These are phyloP conservation scores for Geotrichum aggregatum DNA, from an alignment of 1,139 yeast species.

Conservation along the genomic window DNA sequence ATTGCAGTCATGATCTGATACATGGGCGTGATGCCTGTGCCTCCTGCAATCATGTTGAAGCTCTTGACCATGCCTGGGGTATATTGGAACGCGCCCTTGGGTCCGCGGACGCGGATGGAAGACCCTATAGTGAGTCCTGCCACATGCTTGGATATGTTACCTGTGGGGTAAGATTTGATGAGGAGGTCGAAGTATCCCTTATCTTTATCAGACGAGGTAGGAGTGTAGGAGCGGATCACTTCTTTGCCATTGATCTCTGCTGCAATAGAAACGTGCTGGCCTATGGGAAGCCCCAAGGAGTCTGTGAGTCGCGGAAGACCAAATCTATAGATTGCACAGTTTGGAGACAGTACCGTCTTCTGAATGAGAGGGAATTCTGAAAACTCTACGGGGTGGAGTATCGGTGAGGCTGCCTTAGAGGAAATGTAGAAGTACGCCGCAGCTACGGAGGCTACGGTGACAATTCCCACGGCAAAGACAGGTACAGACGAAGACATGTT, in stretches of 20 bases:
- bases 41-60: constrained; percentile 88
- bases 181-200: constrained; percentile 78
- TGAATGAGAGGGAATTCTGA: constrained; percentile 74
- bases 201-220: constrained; percentile 76
- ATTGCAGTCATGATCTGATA: constrained; percentile 80
- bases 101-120: constrained; percentile 71
- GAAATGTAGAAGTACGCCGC: constrained; percentile 13
- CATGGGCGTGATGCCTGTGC: constrained; percentile 92
- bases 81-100: constrained; percentile 83
- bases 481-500: constrained; percentile 6
- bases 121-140: constrained; percentile 65
- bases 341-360: constrained; percentile 70
- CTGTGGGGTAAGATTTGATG: constrained; percentile 81
- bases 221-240: constrained; percentile 83
- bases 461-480: constrained; percentile 13
- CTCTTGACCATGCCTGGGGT: constrained; percentile 69
- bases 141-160: constrained; percentile 74
- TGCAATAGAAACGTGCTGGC: constrained; percentile 65
- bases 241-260: constrained; percentile 75
- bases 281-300: constrained; percentile 81
- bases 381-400: constrained; percentile 59
- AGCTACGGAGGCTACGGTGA: constrained; percentile 5
- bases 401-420: constrained; percentile 38
- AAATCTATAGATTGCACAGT: constrained; percentile 76
- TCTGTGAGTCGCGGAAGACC: constrained; percentile 70